phyloP scores from a whole-genome alignment of 805 yeast species.

The Metschnikowia bowlesiae region DNA sequence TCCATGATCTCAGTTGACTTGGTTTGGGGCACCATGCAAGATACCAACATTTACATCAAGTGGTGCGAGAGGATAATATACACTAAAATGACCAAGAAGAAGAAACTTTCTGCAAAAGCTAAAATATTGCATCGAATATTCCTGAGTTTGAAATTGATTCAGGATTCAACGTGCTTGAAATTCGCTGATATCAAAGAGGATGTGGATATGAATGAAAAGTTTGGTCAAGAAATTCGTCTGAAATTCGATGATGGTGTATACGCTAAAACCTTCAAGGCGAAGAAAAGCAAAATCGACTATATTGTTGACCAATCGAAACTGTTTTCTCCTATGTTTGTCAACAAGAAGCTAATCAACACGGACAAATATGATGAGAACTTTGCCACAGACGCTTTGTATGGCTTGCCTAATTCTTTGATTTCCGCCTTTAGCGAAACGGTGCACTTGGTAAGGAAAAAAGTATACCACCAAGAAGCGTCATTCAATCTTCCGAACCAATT shows the following conservation, averaged over 20 bases:
- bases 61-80: slow-evolving; percentile 74
- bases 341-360: slow-evolving; percentile 40
- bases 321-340: slow-evolving; percentile 38
- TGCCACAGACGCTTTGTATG: slow-evolving; percentile 78
- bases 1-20: slow-evolving; percentile 86
- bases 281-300: slow-evolving; percentile 16
- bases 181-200: slow-evolving; percentile 34
- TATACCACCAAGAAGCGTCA: slow-evolving; percentile 41
- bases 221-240: slow-evolving; percentile 28
- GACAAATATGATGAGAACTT: slow-evolving; percentile 53
- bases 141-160: slow-evolving; percentile 67
- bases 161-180: slow-evolving; percentile 63
- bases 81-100: slow-evolving; percentile 59
- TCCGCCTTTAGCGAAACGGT: slow-evolving; percentile 70
- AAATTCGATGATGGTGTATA: slow-evolving; percentile 13
- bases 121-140: slow-evolving; percentile 72
- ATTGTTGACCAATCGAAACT: slow-evolving; percentile 17
- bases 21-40: slow-evolving; percentile 88
- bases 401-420: slow-evolving; percentile 77
- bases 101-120: slow-evolving; percentile 70
- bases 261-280: slow-evolving; percentile 5
- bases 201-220: slow-evolving; percentile 22
- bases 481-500: slow-evolving; percentile 31
- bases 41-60: slow-evolving; percentile 68
- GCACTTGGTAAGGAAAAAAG: slow-evolving; percentile 57